Percentiles rank a stretch among this genome's conserved stretches.
Conservation (phyloP, 352 stramenopile genomes). For the Phytophthora lateralis region DNA sequence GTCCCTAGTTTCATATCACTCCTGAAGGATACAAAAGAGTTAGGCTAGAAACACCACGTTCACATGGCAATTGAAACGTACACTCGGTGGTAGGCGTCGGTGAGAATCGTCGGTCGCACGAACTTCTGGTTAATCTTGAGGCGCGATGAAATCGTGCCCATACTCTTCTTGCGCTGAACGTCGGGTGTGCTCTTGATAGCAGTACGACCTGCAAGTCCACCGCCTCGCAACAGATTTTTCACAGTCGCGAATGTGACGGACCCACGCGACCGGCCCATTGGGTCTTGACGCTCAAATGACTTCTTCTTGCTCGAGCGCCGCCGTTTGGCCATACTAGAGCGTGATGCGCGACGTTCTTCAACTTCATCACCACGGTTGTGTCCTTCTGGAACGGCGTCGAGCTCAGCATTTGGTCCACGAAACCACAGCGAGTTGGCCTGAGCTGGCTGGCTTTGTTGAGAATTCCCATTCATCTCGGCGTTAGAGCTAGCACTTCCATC, state of each 20-base stretch:
- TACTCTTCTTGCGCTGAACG: slow-evolving; percentile 54
- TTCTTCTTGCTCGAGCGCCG: slow-evolving; percentile 33
- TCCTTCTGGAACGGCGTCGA: not conserved
- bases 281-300: slow-evolving; percentile 15
- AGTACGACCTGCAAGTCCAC: slow-evolving; percentile 43
- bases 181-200: slow-evolving; percentile 39
- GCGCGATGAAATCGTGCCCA: slow-evolving; percentile 66
- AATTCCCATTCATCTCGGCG: not conserved
- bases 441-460: slow-evolving; percentile 6
- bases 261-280: slow-evolving; percentile 29
- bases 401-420: slow-evolving; percentile 15
- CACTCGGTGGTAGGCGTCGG: slow-evolving; percentile 71
- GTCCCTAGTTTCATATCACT: slow-evolving; percentile 78
- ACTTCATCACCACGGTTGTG: slow-evolving; percentile 15
- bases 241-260: slow-evolving; percentile 63
- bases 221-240: slow-evolving; percentile 67
- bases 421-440: slow-evolving; percentile 24
- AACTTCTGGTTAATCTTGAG: slow-evolving; percentile 76
- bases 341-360: slow-evolving; percentile 5
- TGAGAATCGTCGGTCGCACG: slow-evolving; percentile 61
- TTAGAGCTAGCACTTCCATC: slow-evolving; percentile 4
- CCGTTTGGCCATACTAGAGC: slow-evolving; percentile 14
- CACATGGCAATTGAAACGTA: slow-evolving; percentile 35
- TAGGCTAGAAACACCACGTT: not conserved
- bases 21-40: slow-evolving; percentile 33